These are phyloP conservation scores for Fragilaria radians DNA, from an alignment of 108 stramenopile genomes.

Conservation along the genomic window DNA sequence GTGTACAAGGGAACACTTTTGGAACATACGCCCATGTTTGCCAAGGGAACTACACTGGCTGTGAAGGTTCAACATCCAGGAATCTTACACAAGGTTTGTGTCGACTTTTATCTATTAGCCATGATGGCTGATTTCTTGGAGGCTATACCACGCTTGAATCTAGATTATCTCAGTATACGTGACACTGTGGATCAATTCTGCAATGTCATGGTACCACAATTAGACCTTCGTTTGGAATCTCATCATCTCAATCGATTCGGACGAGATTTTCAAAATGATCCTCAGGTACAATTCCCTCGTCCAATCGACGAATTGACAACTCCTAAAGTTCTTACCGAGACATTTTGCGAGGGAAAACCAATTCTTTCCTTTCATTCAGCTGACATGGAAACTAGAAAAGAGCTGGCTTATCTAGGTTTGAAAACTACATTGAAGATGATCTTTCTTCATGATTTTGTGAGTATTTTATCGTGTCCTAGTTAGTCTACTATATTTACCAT, in stretches of 20 bases:
- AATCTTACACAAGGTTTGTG: slow-evolving; percentile 75
- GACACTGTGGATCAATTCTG: slow-evolving; percentile 84
- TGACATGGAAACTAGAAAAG: slow-evolving; percentile 30
- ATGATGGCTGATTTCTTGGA: slow-evolving; percentile 61
- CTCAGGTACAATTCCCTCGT: slow-evolving; percentile 57
- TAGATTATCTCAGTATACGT: slow-evolving; percentile 66
- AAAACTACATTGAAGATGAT: slow-evolving; percentile 88
- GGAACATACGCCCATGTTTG: slow-evolving; percentile 28
- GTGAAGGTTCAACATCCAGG: slow-evolving; percentile 87
- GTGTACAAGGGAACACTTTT: slow-evolving; percentile 64
- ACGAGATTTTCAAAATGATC: slow-evolving; percentile 58
- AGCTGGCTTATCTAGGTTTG: slow-evolving; percentile 66
- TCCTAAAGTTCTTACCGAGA: slow-evolving; percentile 67
- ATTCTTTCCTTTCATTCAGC: slow-evolving; percentile 59
- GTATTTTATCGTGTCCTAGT: background rate
- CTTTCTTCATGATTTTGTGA: slow-evolving; percentile 55
- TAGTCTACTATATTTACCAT: background rate
- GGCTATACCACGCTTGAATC: slow-evolving; percentile 52
- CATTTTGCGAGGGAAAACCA: slow-evolving; percentile 77
- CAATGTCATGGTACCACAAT: slow-evolving; percentile 75
- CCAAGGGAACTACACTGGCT: slow-evolving; percentile 59
- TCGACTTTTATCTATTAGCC: slow-evolving; percentile 82
- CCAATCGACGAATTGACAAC: slow-evolving; percentile 72
- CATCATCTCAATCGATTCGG: slow-evolving; percentile 64
- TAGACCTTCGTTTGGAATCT: slow-evolving; percentile 82